Conservation (phyloP, 73 alveolate genomes). For the Tetrahymena thermophila region DNA sequence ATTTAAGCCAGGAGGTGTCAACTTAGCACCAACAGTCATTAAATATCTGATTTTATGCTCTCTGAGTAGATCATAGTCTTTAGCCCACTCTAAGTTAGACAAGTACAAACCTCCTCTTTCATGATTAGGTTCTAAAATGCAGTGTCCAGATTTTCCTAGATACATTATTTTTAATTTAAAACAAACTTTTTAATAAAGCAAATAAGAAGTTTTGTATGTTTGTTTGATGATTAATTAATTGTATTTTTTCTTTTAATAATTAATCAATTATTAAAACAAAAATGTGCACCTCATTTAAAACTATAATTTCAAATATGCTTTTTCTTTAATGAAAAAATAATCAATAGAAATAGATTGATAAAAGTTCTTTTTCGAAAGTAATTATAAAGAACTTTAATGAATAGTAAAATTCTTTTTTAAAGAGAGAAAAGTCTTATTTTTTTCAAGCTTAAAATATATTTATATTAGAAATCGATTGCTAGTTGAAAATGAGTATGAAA, state of each 20-base stretch:
- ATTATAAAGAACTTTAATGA: background rate
- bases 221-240: background rate
- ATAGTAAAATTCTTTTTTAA: background rate
- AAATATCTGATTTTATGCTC: background rate
- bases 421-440: background rate
- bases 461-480: background rate
- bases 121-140: background rate
- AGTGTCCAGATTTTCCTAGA: background rate
- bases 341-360: background rate
- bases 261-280: no score
- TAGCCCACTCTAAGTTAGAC: background rate
- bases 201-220: background rate
- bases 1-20: background rate
- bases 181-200: background rate
- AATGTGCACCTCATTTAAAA: background rate
- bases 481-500: background rate
- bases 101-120: background rate
- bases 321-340: background rate
- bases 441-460: no score
- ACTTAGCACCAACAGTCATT: background rate
- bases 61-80: background rate
- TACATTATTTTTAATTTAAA: background rate
- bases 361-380: background rate
- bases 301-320: no score
- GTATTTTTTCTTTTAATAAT: background rate